phyloP scores from a whole-genome alignment of 805 yeast genomes.

The Suhomyces pyralidae region DNA sequence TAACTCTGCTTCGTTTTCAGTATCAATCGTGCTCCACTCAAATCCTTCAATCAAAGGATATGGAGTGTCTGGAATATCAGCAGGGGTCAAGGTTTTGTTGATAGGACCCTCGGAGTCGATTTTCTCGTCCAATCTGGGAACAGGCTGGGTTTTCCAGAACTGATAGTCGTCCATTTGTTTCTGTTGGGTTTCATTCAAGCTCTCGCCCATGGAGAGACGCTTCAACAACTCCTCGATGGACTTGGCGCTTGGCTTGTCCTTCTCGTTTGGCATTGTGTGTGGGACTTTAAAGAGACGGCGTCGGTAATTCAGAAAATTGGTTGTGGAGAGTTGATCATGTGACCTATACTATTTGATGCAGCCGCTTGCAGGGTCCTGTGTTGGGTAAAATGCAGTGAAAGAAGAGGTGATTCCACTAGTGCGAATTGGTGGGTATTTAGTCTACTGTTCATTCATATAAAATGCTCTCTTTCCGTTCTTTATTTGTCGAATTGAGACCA shows the following conservation, averaged over 20 bases:
- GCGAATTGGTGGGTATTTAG: no score
- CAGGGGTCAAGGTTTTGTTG: constrained; percentile 63
- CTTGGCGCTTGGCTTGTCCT: constrained; percentile 19
- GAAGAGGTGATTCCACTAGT: no score
- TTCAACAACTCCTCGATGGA: constrained; percentile 59
- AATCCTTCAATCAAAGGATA: constrained; percentile 71
- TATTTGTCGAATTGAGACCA: no score
- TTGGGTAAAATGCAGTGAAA: neutral
- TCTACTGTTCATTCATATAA: no score
- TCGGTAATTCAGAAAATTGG: neutral
- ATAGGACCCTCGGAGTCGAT: constrained; percentile 78
- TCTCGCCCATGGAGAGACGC: constrained; percentile 51
- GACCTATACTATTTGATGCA: neutral
- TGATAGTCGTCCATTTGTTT: constrained; percentile 76
- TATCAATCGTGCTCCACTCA: constrained; percentile 84
- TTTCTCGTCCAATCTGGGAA: constrained; percentile 68
- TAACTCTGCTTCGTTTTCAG: constrained; percentile 49
- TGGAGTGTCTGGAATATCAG: constrained; percentile 69
- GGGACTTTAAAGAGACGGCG: neutral
- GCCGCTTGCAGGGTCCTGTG: neutral
- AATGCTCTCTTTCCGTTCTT: no score
- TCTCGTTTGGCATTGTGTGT: constrained; percentile 6
- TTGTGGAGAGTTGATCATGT: neutral
- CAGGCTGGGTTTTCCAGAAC: constrained; percentile 99
- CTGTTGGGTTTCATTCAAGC: constrained; percentile 54